Evolutionary conservation across 345 rosid species (phyloP), one percentile per base, ranked within the genome.

Genomic region (Nephelium lappaceum): DNA sequence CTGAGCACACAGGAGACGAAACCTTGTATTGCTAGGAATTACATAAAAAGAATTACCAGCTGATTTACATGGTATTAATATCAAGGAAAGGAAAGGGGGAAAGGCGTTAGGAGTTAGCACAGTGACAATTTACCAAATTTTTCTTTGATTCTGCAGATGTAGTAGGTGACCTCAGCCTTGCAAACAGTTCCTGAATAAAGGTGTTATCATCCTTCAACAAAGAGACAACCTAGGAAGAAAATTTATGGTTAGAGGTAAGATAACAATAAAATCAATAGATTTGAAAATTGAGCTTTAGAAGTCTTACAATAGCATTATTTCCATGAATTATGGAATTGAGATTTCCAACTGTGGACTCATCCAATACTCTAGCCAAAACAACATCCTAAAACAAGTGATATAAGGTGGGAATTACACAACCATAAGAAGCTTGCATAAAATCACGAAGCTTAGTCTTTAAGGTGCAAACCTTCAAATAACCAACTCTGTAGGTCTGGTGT

Each of bases 351-450:
- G 92, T 92, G 27, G 87, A 86, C 77, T 89, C 98, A 84, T 95
- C 98, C 91, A 94, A 81, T 61, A 88, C 87, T 88, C 98, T 92
- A 57, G 97, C 95, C 95, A 91, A 86, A 85, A 95, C 92, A 75
- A 94, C 89, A 85, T 95, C 98, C 99, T 95, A 81, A 76, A 90
- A 85, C 70, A 84, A 70, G 71, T 41, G 55, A 71, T 10, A 18
- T 0, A 39, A 67, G 76, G 67, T 70, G 38, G 83, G 81, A 83
- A 51, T 67, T 76, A 45, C 23, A 73, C 49, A 58, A 65, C 23
- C 24, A 73, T 67, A 51, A 63, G 11, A 71, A 65, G 73, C 23
- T 81, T 81, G 19, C 60, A 25, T 66, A 55, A 68, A 51, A 78
- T 72, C 66, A 75, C 31, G 45, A 72, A 70, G 21, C 73, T 79